Evolutionary conservation across 2,329 filamentous ascomycete species (phyloP).

Genomic region (Paraphoma chrysanthemicola): DNA sequence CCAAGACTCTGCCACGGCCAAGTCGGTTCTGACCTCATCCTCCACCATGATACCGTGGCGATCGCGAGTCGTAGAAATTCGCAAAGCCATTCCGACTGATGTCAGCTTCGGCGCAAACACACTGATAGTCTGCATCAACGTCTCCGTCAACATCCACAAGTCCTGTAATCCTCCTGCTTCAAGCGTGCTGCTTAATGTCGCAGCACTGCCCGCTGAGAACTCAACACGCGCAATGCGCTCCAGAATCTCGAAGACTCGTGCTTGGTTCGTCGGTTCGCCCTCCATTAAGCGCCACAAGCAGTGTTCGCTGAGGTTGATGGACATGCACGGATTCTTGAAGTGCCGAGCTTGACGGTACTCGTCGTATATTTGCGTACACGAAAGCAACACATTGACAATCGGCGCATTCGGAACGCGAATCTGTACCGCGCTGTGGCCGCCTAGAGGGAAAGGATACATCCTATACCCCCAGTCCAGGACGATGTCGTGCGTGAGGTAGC

Average conservation of each 20-base stretch:
- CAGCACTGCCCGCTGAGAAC: background rate
- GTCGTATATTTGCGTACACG: background rate
- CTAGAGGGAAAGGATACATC: background rate
- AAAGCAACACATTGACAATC: background rate
- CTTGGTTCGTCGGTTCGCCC: background rate
- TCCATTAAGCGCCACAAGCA: background rate
- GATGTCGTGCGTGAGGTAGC: background rate
- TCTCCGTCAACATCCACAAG: background rate
- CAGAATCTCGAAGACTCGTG: background rate
- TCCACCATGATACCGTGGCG: background rate
- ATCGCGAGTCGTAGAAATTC: background rate
- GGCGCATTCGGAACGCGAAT: background rate
- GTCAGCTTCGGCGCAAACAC: background rate
- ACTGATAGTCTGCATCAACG: background rate
- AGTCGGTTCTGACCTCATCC: background rate
- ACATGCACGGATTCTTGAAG: background rate
- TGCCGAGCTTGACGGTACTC: slow-evolving; percentile 1
- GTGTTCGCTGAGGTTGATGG: background rate
- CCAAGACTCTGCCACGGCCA: background rate
- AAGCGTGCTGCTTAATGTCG: background rate
- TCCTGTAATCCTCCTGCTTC: background rate
- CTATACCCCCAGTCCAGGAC: slow-evolving; percentile 1
- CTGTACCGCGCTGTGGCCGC: background rate
- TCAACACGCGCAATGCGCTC: background rate
- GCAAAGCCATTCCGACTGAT: background rate